Conservation (phyloP, 495 filamentous ascomycete genomes). For the Podospora pseudoanserina region DNA sequence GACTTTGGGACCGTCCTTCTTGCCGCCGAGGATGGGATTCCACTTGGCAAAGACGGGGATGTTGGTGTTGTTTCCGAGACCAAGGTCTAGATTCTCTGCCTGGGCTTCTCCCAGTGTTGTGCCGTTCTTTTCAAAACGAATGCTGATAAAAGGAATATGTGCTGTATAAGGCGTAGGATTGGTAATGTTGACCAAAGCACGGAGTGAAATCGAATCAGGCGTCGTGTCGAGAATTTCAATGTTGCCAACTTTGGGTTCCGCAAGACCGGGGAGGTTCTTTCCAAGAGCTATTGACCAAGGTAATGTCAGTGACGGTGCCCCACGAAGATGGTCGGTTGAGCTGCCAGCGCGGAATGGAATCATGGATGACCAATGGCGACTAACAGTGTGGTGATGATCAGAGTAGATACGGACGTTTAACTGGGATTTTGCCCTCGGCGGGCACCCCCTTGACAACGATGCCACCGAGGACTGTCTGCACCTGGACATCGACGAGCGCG, state of each 20-base stretch:
- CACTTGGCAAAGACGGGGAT: conserved; percentile 66
- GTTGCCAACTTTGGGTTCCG: conserved; percentile 59
- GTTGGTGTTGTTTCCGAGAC: conserved; percentile 67
- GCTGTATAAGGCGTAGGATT: conserved; percentile 88
- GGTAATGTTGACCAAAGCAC: conserved; percentile 70
- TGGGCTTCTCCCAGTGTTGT: conserved; percentile 71
- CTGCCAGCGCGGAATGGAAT: conserved; percentile 14
- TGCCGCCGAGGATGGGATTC: conserved; percentile 65
- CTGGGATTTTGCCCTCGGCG: conserved; percentile 74
- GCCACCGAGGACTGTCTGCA: conserved; percentile 73
- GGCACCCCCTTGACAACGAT: conserved; percentile 78
- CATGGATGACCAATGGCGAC: conserved; percentile 37
- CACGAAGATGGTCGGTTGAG: neutral
- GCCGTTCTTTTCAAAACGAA: conserved; percentile 69
- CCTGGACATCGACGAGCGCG: conserved; percentile 78
- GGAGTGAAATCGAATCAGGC: conserved; percentile 61
- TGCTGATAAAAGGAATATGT: conserved; percentile 69
- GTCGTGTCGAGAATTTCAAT: conserved; percentile 68
- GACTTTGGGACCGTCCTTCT: conserved; percentile 49
- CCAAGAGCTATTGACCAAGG: conserved; percentile 34
- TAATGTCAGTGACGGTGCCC: conserved; percentile 14
- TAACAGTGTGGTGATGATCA: conserved; percentile 44
- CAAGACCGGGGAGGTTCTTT: conserved; percentile 39
- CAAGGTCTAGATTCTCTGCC: conserved; percentile 56
- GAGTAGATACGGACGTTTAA: conserved; percentile 71